Base-by-base conservation (phyloP, 768 basidiomycete species). In the Phanerochaete carnosa region DNA sequence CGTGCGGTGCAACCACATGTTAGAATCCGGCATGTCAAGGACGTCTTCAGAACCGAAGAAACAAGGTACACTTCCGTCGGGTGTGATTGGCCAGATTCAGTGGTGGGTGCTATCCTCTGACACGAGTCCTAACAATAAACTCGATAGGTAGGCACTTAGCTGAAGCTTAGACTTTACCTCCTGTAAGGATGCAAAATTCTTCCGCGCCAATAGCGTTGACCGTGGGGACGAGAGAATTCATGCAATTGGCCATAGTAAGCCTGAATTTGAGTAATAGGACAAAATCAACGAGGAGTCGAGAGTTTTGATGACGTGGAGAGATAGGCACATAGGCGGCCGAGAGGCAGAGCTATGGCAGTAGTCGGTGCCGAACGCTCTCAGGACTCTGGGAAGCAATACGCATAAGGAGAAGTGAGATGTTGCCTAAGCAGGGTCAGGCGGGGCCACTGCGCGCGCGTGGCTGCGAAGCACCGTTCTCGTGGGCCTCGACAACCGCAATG, bases 361-460 rank as follows among this genome's bases (percentile, higher is more conserved):
- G 25, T 55, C 55, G 55, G 43, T 28, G 23, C 54, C 53, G 37
- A 28, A 32, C 23, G 22, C 8, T 35, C 43, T 22, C 55, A 45
- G 32, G 60, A 50, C 46, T 29, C n/a, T 62, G 60, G 35, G 60
- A 62, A 30, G 32, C 9, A 39, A 57, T 50, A 37, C 11, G 46
- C 60, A 26, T 28, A 62, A 33, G 60, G 60, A 62, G 60, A 46
- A 57, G 29, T 11, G 12, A 11, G 51, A 29, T 12, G 32, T 52
- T 22, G 51, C 30, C 51, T 29, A 52, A 29, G 51, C 51, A 52
- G 15, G 30, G 29, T 43, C 39, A 43, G 8, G 39, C 39, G 39
- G 39, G 39, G 16, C 19, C 5, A 43, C 39, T n/a, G 19, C 11
- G 39, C 19, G 39, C 5, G 16, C 39, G 6, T 43, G 39, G 11